Evolutionary conservation across 129 eudicot species (phyloP), one percentile per base, ranked within the genome.

Genomic region (Mikania micrantha): DNA sequence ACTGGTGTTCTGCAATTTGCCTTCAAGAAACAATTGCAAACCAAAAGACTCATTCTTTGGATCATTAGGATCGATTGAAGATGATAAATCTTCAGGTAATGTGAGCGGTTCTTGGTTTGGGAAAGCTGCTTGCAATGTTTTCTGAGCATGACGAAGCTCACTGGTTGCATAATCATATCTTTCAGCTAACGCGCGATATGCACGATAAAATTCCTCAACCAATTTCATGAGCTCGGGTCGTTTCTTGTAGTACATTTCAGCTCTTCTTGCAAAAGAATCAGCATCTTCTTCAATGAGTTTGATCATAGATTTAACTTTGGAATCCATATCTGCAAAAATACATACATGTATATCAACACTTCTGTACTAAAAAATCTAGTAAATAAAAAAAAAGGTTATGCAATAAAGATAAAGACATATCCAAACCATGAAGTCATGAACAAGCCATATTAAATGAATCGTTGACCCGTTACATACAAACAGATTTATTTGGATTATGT

Each of bases 261-360:
- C 98, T 82, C 98, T 85, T 60, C 95, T 76, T 61, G 98, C 98
- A 78, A 92, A 92, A 29, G 98, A 92, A 82, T 92, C 98, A 27
- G 98, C 98, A 80, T 92, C 98, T 72, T 92, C 98, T 79, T 92
- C 96, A 9, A 92, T 88, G 44, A 92, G 86, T 75, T 88, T 92
- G 85, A 92, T 92, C 96, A 92, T 92, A 10, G 87, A 75, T 80
- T 92, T 92, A 15, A 92, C 96, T 73, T 92, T 92, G 60, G 75
- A 65, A 70, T 92, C 98, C 89, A 54, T 54, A 25, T 25, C 35
- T 54, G 7, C 61, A 34, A 12, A 64, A 34, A n/a, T 25, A 9
- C 58, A 47, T 47, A 47, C 24, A 47, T 15, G 49, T 49, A 49
- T 20, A 20, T 49, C 57, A 48, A 49, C 24, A 49, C 9, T 16